Base-by-base conservation (phyloP, 352 stramenopile genomes). In the Phytophthora sp. region DNA sequence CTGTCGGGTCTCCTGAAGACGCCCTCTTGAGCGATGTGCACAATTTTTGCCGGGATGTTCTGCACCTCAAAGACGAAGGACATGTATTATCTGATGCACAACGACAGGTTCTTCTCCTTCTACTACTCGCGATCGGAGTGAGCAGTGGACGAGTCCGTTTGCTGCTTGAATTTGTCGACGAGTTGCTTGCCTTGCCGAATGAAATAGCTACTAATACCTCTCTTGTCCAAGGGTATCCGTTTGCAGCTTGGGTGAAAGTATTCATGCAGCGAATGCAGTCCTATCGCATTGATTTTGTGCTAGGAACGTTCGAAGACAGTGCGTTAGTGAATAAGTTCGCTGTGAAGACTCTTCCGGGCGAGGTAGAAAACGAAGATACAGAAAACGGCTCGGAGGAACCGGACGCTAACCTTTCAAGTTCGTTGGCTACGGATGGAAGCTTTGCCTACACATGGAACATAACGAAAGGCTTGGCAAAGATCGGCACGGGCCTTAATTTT, bases 401-500 rank as follows among this genome's bases (percentile, higher is more conserved):
- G n/a, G 57, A 21, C 26, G 21, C n/a, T 27, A 62, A 47, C 20
- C 46, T 47, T 2, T 38, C 67, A 5, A 76, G 42, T 18, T 58
- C 56, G 12, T 50, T 92, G 27, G 69, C 84, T 1, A 87, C 76
- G 0, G 80, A 92, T 58, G 84, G 84, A n/a, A 91, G 33, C 23
- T 93, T 84, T 58, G 33, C 87, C 9, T 94, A 89, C 52, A 75
- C 61, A 8, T 94, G 84, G 82, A 83, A 63, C 56, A 26, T 71
- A 11, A 39, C 38, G 1, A 69, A 67, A 7, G 84, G 84, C 0
- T 50, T 94, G 2, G 52, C 61, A 26, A 94, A 91, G 63, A 70
- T 94, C 47, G 86, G 86, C n/a, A 90, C 79, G 0, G 86, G 86
- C 1, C 46, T 74, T 15, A 88, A 93, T 46, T 90, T 89, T 39